A percentile compares a stretch with the other conserved stretches of the same genome.
phyloP scores from a whole-genome alignment of 2,329 filamentous ascomycete species.

The Trichoderma koningii region DNA sequence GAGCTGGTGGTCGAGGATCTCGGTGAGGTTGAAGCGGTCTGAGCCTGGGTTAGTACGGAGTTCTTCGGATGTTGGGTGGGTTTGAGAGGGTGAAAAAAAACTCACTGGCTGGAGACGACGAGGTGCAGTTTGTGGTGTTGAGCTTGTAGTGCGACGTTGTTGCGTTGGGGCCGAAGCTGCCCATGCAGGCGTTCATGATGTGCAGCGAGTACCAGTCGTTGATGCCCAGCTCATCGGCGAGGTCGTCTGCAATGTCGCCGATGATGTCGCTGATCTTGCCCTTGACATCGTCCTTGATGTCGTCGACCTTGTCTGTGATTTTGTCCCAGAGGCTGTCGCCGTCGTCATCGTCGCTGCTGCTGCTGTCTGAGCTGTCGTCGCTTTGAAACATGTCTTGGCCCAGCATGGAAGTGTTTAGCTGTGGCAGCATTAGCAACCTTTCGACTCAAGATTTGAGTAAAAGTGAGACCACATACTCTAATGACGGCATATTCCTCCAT shows the following conservation, averaged over 20 bases:
- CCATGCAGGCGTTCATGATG: conserved; percentile 51
- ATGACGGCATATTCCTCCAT: conserved; percentile 48
- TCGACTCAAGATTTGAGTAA: too few relatives aligned
- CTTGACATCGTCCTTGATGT: conserved; percentile 41
- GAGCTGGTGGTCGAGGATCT: conserved; percentile 50
- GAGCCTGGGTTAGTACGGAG: background rate
- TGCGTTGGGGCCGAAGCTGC: conserved; percentile 48
- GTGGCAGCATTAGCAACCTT: too few relatives aligned
- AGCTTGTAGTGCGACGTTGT: conserved; percentile 42
- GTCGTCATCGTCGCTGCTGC: conserved; percentile 33
- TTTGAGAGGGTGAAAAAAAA: background rate
- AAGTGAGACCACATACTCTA: conserved; percentile 37
- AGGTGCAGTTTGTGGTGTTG: conserved; percentile 51
- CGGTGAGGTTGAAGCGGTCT: conserved; percentile 51
- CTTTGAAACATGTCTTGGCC: conserved; percentile 40
- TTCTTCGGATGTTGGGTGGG: background rate
- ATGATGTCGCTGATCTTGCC: conserved; percentile 45
- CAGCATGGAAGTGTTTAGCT: conserved; percentile 46
- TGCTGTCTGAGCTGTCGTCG: conserved; percentile 33
- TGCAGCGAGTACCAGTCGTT: conserved; percentile 56
- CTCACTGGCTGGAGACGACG: conserved; percentile 43
- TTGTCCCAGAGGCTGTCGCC: conserved; percentile 35
- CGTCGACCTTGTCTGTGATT: conserved; percentile 37
- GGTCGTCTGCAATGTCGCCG: conserved; percentile 44
- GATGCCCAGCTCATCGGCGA: conserved; percentile 49